Base-by-base conservation (phyloP, 441 rosid genomes). In the Erodium trifolium region DNA sequence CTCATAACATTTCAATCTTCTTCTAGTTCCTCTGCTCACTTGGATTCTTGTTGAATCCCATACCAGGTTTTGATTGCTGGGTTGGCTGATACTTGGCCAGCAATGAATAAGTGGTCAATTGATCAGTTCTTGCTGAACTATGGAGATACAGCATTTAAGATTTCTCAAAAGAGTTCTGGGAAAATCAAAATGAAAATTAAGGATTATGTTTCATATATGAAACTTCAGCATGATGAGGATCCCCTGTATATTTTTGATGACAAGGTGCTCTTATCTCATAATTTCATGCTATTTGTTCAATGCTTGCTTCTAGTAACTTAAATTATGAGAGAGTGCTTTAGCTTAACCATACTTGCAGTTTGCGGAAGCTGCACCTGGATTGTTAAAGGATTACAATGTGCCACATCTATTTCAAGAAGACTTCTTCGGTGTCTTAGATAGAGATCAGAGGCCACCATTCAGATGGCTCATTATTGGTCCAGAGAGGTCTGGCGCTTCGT, bases 391-490 rank as follows among this genome's bases (percentile, higher is more conserved):
- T 72, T 93, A 91, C 76, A 73, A 70, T 72, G 96, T 89, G 71
- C 97, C 99, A 69, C 82, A 82, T 76, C 78, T 88, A 72, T 93
- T 93, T 83, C 88, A 79, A 84, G 99, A 91, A 80, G 97, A 93
- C 81, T 86, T 81, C 72, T 93, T 93, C 77, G 90, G 84, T 70
- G 84, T 88, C 75, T 82, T 93, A 67, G 92, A 87, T 80, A 68
- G 67, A 71, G 92, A 89, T 67, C 81, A 81, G 70, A 88, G 96
- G 39, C 99, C 99, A 49, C 86, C 96, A 14, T 91, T 75, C 77
- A 87, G 93, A 84, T 93, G 99, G 99, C 81, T 93, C 78, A 88
- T 91, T 63, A 83, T 93, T 72, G 99, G 99, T 51, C 97, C 99
- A 5, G 91, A 91, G 91, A 88, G 99, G 76, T 93, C 97, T 67